Evolutionary conservation across 768 basidiomycete genomes (phyloP).

Genomic region (Collybia sordida): DNA sequence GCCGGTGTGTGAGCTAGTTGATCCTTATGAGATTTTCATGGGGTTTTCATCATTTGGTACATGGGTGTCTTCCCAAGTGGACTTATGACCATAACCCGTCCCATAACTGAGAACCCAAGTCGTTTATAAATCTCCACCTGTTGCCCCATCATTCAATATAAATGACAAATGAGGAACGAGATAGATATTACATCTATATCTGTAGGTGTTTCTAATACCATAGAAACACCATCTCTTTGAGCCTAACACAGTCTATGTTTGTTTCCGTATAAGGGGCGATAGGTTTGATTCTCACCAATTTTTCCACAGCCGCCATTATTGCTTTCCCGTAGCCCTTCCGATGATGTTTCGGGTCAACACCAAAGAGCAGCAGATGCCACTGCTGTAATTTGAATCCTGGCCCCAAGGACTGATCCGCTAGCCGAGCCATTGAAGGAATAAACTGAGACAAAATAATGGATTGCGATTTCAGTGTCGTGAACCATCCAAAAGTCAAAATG

Average conservation of each 20-base stretch:
- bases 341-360: conserved; percentile 25
- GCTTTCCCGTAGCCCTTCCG: conserved; percentile 27
- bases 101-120: conserved; percentile 16
- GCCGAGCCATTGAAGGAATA: conserved; percentile 14
- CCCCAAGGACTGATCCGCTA: conserved; percentile 18
- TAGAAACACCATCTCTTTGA: conserved; percentile 11
- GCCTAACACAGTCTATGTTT: conserved; percentile 12
- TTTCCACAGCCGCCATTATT: conserved; percentile 22
- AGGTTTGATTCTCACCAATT: conserved; percentile 12
- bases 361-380: conserved; percentile 29
- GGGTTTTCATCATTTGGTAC: conserved; percentile 18
- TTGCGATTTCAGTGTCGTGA: too few species aligned
- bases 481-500: background rate
- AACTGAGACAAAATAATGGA: conserved; percentile 15
- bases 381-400: conserved; percentile 17
- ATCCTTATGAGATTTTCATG: too few species aligned
- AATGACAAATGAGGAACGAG: conserved; percentile 10
- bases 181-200: conserved; percentile 24
- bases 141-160: conserved; percentile 17
- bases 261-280: background rate
- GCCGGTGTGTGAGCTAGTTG: too few species aligned
- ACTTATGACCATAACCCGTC: conserved; percentile 4
- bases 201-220: conserved; percentile 26
- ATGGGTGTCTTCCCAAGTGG: conserved; percentile 10
- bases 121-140: conserved; percentile 13